Conservation (phyloP, 768 basidiomycete species). For the Gloeostereum incarnatum region DNA sequence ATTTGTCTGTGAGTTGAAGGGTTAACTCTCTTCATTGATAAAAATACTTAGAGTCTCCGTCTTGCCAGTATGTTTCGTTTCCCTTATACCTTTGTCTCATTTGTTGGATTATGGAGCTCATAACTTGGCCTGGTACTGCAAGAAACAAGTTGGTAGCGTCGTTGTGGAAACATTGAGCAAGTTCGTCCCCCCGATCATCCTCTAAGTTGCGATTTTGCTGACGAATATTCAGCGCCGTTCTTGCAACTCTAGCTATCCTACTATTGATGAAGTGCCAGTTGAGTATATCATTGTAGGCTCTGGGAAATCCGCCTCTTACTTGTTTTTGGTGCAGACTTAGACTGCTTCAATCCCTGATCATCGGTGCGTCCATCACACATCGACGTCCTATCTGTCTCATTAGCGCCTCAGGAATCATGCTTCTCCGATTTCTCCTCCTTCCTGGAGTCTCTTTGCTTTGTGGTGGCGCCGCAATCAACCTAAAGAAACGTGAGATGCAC, state of each 20-base stretch:
- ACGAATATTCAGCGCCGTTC: slow-evolving; percentile 26
- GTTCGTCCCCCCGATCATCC: slow-evolving; percentile 15
- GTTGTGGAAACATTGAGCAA: slow-evolving; percentile 43
- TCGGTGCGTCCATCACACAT: slow-evolving; percentile 14
- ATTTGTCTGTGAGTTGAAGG: slow-evolving; percentile 18
- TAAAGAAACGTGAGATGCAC: slow-evolving; percentile 31
- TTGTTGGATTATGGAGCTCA: slow-evolving; percentile 43
- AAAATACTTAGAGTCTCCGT: slow-evolving; percentile 1
- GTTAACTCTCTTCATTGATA: slow-evolving; percentile 1
- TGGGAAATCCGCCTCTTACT: slow-evolving; percentile 7
- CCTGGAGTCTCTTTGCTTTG: slow-evolving; percentile 34
- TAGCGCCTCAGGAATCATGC: slow-evolving; percentile 22
- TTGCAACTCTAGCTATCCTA: slow-evolving; percentile 39
- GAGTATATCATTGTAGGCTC: too few relatives aligned
- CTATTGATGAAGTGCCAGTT: slow-evolving; percentile 39
- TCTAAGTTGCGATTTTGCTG: slow-evolving; percentile 1
- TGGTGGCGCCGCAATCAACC: slow-evolving; percentile 29
- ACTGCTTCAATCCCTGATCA: slow-evolving; percentile 35
- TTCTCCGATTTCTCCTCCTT: slow-evolving; percentile 34
- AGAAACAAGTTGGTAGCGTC: slow-evolving; percentile 39
- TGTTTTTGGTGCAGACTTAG: slow-evolving; percentile 19
- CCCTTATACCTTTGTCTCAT: slow-evolving; percentile 40
- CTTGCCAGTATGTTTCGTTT: slow-evolving; percentile 32
- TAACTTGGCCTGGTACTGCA: slow-evolving; percentile 39
- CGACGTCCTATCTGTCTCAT: slow-evolving; percentile 3